Evolutionary conservation across 2,329 filamentous ascomycete species (phyloP).

Genomic region (Fusarium equiseti): DNA sequence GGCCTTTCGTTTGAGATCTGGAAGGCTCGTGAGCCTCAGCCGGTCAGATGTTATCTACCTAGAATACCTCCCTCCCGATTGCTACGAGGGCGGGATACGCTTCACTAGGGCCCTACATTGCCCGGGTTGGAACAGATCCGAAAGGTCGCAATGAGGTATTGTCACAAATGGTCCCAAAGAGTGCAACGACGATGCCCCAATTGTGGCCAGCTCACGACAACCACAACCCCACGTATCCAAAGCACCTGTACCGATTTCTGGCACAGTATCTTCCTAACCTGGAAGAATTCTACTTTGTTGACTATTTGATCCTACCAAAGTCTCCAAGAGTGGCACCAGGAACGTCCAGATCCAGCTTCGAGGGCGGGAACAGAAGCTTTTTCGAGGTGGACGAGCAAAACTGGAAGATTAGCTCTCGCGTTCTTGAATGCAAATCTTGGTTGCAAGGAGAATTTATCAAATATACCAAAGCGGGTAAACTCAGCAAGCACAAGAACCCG

Average conservation of each 20-base stretch:
- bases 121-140: constrained; percentile 50
- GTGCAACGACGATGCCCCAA: constrained; percentile 46
- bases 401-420: constrained; percentile 54
- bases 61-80: constrained; percentile 51
- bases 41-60: constrained; percentile 50
- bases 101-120: constrained; percentile 48
- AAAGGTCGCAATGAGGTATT: constrained; percentile 58
- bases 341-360: constrained; percentile 33
- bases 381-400: constrained; percentile 51
- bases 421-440: constrained; percentile 55
- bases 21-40: constrained; percentile 49
- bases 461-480: constrained; percentile 52
- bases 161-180: constrained; percentile 53
- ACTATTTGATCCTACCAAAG: constrained; percentile 56
- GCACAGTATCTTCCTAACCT: constrained; percentile 57
- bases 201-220: constrained; percentile 51
- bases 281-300: constrained; percentile 59
- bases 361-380: constrained; percentile 46
- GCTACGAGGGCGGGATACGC: constrained; percentile 46
- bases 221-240: constrained; percentile 50
- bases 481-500: constrained; percentile 51
- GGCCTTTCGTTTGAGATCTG: constrained; percentile 45
- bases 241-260: constrained; percentile 60
- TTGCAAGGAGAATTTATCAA: constrained; percentile 53
- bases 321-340: neutral